Conservation (phyloP, 2,329 filamentous ascomycete species). For the Alternaria burnsii region DNA sequence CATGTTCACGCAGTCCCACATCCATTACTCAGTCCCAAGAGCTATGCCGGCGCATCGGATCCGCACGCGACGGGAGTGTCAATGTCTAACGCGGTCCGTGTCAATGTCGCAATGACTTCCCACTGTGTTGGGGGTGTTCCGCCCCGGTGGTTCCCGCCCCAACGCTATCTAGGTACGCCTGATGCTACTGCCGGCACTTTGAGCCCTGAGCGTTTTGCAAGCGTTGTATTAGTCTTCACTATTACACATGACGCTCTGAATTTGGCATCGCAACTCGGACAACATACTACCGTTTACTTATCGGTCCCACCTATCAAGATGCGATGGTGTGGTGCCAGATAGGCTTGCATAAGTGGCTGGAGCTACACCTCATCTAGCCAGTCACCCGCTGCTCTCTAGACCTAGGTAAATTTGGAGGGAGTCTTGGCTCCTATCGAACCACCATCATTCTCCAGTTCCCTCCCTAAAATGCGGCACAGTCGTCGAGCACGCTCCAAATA, state of each 20-base stretch:
- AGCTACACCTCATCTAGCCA: background rate
- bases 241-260: background rate
- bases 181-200: background rate
- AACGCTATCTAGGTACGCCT: background rate
- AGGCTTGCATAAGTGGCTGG: background rate
- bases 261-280: background rate
- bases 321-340: background rate
- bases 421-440: background rate
- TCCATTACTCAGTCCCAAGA: background rate
- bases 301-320: background rate
- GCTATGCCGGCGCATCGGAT: background rate
- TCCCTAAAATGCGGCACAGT: background rate
- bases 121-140: background rate
- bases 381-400: background rate
- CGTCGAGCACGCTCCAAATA: background rate
- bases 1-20: background rate
- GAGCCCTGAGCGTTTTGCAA: background rate
- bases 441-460: background rate
- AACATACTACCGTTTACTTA: background rate
- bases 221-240: background rate
- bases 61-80: background rate
- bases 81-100: background rate
- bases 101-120: background rate
- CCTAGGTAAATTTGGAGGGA: background rate
- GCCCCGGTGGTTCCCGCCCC: background rate